Percentiles rank a stretch among this genome's conserved stretches.
phyloP scores from a whole-genome alignment of 768 basidiomycete species.

The Rhizopogon salebrosus region DNA sequence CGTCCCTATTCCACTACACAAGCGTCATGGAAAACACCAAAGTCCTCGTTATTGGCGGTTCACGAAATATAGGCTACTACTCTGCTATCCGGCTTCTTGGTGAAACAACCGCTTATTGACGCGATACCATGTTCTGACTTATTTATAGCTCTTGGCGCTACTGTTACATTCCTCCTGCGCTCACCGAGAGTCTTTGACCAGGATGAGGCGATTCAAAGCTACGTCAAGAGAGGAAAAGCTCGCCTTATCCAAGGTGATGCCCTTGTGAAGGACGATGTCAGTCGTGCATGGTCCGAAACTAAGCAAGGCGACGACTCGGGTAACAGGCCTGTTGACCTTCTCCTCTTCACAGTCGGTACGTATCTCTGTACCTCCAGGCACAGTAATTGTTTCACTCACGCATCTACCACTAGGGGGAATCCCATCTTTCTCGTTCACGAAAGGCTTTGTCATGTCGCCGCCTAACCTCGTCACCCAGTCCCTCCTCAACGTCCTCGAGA shows the following conservation, averaged over 20 bases:
- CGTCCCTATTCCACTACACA: background rate
- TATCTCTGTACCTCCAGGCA: background rate
- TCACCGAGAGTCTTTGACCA: constrained; percentile 45
- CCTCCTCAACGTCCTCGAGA: constrained; percentile 51
- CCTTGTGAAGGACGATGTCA: constrained; percentile 44
- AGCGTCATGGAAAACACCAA: constrained; percentile 18
- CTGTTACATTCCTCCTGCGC: constrained; percentile 61
- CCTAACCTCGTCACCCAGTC: constrained; percentile 55
- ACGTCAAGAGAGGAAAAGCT: constrained; percentile 47
- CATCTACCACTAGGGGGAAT: constrained; percentile 34
- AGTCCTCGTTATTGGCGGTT: constrained; percentile 46
- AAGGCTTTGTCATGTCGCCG: constrained; percentile 46
- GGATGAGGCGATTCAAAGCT: constrained; percentile 47
- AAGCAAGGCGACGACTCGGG: constrained; percentile 21
- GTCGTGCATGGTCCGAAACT: constrained; percentile 46
- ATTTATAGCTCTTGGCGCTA: constrained; percentile 47
- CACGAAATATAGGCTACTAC: constrained; percentile 52
- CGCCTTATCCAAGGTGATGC: constrained; percentile 59
- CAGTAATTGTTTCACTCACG: background rate
- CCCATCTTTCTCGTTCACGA: constrained; percentile 38
- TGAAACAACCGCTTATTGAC: constrained; percentile 16
- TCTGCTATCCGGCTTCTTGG: constrained; percentile 44
- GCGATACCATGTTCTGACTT: background rate
- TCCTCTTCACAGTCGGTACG: constrained; percentile 62
- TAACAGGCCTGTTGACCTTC: constrained; percentile 39